Evolutionary conservation across 1,284 basidiomycete species (phyloP), one percentile per base, ranked within the genome.

Genomic region (Malassezia caprae): DNA sequence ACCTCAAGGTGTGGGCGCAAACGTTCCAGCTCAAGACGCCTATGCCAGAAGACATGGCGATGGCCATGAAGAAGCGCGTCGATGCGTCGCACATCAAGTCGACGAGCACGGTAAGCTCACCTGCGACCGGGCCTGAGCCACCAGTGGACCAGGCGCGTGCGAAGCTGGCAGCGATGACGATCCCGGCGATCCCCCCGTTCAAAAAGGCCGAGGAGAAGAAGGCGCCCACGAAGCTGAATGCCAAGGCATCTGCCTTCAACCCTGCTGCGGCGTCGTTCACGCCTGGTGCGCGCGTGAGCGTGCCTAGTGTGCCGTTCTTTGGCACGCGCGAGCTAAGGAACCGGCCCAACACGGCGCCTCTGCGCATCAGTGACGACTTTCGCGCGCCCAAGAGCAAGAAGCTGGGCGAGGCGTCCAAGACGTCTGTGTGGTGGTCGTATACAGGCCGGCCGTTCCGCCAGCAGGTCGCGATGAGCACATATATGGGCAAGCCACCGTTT

Each of bases 1-100:
- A 96, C 48, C 79, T 96, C 47, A 82, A 90, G 72, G 86, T 86
- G 76, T 98, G 96, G 78, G 88, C 88, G 64, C 82, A 87, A 73
- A 86, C 78, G 62, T 98, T 98, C 83, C 94, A 93, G 87, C 83
- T 94, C 50, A 91, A 90, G 72, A 86, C 90, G 71, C 88, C 90
- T 8, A 88, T 96, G 62, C 91, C 90, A 11, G 86, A 88, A 43
- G 93, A 96, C 75, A 82, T 96, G 50, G 84, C 94, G n/a, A 82
- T 39, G 37, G 37, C 86, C 4, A 90, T 61, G 53, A 57, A 58
- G 48, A 57, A 60, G 40, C 61, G 62, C 51, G 63, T 65, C 45
- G 66, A 69, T 30, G 59, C 61, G 8, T 53, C 60, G 26, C 59
- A 61, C 28, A 50, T 61, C 12, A 43, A 70, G 65, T 61, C 67